Conservation (phyloP, 305 asterid species). For the Fraxinus nigra region DNA sequence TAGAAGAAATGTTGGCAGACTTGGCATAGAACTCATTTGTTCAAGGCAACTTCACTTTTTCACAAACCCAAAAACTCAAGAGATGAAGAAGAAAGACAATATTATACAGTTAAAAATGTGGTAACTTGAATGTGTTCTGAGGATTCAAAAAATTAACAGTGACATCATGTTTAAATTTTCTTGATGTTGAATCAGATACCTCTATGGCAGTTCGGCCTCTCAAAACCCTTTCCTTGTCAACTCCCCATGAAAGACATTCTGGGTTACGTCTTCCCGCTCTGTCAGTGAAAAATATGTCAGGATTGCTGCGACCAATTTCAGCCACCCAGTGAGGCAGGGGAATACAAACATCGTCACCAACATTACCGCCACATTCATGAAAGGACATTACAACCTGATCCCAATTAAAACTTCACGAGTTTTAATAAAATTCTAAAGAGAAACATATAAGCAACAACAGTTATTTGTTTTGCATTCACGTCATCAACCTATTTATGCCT, state of each 20-base stretch:
- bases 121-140: neutral
- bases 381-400: slow-evolving; percentile 72
- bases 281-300: slow-evolving; percentile 77
- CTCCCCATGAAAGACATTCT: slow-evolving; percentile 82
- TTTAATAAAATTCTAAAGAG: slow-evolving; percentile 18
- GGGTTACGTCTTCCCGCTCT: slow-evolving; percentile 66
- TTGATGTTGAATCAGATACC: slow-evolving; percentile 40
- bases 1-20: neutral
- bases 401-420: slow-evolving; percentile 24
- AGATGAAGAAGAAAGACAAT: neutral
- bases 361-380: slow-evolving; percentile 84
- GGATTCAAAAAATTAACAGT: neutral
- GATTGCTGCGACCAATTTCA: slow-evolving; percentile 73
- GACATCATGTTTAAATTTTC: slow-evolving; percentile 7
- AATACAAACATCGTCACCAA: slow-evolving; percentile 72
- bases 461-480: slow-evolving; percentile 5
- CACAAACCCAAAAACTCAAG: neutral
- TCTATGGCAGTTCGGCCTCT: slow-evolving; percentile 78
- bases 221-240: slow-evolving; percentile 74
- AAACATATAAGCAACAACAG: slow-evolving; percentile 17
- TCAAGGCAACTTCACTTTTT: slow-evolving; percentile 10
- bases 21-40: neutral
- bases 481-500: slow-evolving; percentile 2
- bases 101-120: neutral
- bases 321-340: slow-evolving; percentile 84